Percentiles rank a stretch among this genome's conserved stretches.
Evolutionary conservation across 2,329 filamentous ascomycete species (phyloP).

Genomic region (Fusarium pseudoanthophilum): DNA sequence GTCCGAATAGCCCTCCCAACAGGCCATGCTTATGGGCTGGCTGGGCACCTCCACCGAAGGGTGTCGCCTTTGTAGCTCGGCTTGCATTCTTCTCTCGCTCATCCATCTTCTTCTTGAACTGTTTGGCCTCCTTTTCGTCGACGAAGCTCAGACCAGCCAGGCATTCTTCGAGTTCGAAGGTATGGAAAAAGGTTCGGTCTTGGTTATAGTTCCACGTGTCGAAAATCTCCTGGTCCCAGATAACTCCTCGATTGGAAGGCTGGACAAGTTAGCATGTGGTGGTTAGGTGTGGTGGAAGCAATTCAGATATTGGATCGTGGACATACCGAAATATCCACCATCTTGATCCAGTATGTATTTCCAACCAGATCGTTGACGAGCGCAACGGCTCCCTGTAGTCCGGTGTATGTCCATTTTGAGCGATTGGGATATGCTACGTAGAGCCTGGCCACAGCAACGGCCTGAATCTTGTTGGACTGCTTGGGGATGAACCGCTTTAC

Average conservation of each 20-base stretch:
- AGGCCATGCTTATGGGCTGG: conserved; percentile 57
- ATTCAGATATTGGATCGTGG: conserved; percentile 14
- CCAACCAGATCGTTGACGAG: conserved; percentile 94
- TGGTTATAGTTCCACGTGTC: conserved; percentile 96
- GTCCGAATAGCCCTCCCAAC: conserved; percentile 71
- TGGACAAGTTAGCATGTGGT: conserved; percentile 50
- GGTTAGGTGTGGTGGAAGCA: conserved; percentile 8
- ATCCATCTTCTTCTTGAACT: conserved; percentile 97
- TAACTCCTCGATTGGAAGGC: conserved; percentile 82
- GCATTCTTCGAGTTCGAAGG: conserved; percentile 94
- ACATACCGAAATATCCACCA: conserved; percentile 91
- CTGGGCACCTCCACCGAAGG: conserved; percentile 70
- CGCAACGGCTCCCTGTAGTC: conserved; percentile 89
- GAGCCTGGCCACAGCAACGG: conserved; percentile 90
- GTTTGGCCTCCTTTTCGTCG: conserved; percentile 97
- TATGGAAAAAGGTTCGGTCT: conserved; percentile 96
- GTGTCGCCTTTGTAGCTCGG: conserved; percentile 83
- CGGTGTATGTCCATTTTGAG: conserved; percentile 92
- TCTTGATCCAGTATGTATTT: conserved; percentile 96
- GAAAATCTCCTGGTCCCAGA: conserved; percentile 98
- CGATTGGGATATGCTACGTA: conserved; percentile 92
- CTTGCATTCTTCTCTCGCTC: conserved; percentile 95
- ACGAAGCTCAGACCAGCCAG: conserved; percentile 90
- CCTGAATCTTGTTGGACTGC: conserved; percentile 95
- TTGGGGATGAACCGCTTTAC: conserved; percentile 96